Evolutionary conservation across 2,329 filamentous ascomycete genomes (phyloP).

Genomic region (Aurifilum marmelostoma): DNA sequence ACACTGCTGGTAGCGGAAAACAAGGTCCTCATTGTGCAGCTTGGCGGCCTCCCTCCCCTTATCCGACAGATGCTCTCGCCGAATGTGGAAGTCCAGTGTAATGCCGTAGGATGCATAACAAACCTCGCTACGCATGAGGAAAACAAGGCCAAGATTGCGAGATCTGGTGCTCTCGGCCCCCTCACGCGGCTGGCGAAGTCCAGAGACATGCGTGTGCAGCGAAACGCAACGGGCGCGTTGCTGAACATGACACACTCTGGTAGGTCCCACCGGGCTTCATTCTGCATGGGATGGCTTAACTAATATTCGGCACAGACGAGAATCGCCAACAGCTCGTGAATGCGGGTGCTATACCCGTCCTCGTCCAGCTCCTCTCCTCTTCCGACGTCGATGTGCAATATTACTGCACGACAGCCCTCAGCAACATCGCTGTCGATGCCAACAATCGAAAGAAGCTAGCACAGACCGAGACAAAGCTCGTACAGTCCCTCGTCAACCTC

Average conservation of each 20-base stretch:
- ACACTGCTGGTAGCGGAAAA: constrained; percentile 76
- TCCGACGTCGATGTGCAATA: constrained; percentile 97
- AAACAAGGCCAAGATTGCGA: constrained; percentile 98
- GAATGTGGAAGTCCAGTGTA: constrained; percentile 98
- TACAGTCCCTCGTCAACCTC: constrained; percentile 90
- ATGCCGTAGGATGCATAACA: constrained; percentile 97
- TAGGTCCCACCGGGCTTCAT: constrained; percentile 47
- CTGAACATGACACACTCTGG: constrained; percentile 99
- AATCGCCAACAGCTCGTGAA: constrained; percentile 97
- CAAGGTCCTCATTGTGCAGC: constrained; percentile 92
- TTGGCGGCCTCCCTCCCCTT: constrained; percentile 86
- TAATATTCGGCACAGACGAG: constrained; percentile 67
- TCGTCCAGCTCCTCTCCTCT: constrained; percentile 92
- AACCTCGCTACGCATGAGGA: constrained; percentile 98
- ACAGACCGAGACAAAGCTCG: constrained; percentile 85
- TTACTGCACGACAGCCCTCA: constrained; percentile 97
- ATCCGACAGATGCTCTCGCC: constrained; percentile 98
- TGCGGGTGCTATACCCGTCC: constrained; percentile 94
- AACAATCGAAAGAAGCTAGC: constrained; percentile 90
- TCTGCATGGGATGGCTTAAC: constrained; percentile 24
- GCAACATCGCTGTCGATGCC: constrained; percentile 95
- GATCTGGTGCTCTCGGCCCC: constrained; percentile 88
- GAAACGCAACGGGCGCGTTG: constrained; percentile 93
- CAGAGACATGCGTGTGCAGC: constrained; percentile 96
- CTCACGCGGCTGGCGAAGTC: constrained; percentile 93